Conservation (phyloP, 306 rosid genomes). For the Datisca glomerata region DNA sequence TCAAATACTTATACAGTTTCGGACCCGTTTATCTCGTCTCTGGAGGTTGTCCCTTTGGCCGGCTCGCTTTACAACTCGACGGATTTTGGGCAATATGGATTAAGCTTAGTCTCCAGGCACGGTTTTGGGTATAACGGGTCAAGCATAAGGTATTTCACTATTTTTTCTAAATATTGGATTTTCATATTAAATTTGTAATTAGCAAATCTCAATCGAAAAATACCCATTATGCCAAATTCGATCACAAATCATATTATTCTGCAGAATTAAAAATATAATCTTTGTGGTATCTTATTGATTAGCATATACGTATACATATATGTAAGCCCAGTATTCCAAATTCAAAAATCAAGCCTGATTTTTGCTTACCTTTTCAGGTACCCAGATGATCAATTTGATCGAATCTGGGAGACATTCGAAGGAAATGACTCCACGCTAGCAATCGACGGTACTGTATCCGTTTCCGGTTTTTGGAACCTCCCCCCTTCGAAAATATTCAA, state of each 20-base stretch:
- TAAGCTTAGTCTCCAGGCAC: constrained; percentile 44
- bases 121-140: constrained; percentile 62
- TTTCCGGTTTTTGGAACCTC: constrained; percentile 78
- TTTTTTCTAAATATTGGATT: too few species aligned
- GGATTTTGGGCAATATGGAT: constrained; percentile 30
- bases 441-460: constrained; percentile 36
- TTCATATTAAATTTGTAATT: too few species aligned
- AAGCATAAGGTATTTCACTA: constrained; percentile 31
- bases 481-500: constrained; percentile 62
- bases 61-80: constrained; percentile 64
- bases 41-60: constrained; percentile 49
- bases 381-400: constrained; percentile 84
- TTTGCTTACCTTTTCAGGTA: constrained; percentile 26
- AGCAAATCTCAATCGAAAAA: too few species aligned
- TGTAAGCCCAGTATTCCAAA: too few species aligned
- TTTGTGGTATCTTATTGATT: too few species aligned
- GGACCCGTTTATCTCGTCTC: constrained; percentile 78
- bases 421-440: constrained; percentile 16
- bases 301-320: too few species aligned
- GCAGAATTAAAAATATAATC: too few species aligned
- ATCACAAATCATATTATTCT: too few species aligned
- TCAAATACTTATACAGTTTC: constrained; percentile 55
- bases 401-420: constrained; percentile 56
- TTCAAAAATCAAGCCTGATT: background rate
- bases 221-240: too few species aligned